Base-by-base conservation (phyloP, 192 early-diverging fungal genomes). In the Podila clonocystis region DNA sequence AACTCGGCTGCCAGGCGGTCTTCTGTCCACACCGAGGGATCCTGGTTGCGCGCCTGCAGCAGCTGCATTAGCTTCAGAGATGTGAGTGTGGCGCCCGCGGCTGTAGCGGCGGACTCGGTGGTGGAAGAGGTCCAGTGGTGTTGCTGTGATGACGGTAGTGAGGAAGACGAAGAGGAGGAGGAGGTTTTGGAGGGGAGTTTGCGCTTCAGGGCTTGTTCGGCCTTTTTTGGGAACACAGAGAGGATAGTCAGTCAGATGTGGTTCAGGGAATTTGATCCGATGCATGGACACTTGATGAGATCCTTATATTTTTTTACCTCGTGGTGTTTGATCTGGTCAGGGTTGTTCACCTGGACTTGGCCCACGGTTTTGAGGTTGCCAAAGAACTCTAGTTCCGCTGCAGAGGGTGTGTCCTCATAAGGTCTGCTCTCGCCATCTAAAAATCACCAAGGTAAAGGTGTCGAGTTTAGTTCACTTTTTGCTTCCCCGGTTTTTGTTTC, bases 321-420 rank as follows among this genome's bases (percentile, higher is more conserved):
- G 2, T 61, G 77, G 38, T 80, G 77, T 26, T 80, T 80, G 62
- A 80, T 52, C 30, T 80, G 62, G 58, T 80, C 77, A 19, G 77
- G 77, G 45, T 73, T 72, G 9, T 61, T 26, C 4, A 80, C 70
- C 1, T 73, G 19, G 33, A 80, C 77, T 20, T 80, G 77, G 20
- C 77, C 77, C 6, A 80, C 67, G 13, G 61, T 36, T 26, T 60
- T 80, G 20, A 80, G 58, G 58, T 80, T 80, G 34, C 77, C 77
- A 69, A 80, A 80, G 65, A 80, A 80, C 57, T 80, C 70, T n/a
- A 73, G 38, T 60, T 80, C 66, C 29, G 77, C 77, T 33, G 77
- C 77, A 20, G 77, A 80, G 0, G 77, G 77, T 22, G 77, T 80
- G 33, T 80, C 77, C 45, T 80, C 77, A 17, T 60, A 28, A 6